Percentiles rank a stretch among this genome's conserved stretches.
Conservation (phyloP, 2,329 filamentous ascomycete species). For the Penicillium sp. region DNA sequence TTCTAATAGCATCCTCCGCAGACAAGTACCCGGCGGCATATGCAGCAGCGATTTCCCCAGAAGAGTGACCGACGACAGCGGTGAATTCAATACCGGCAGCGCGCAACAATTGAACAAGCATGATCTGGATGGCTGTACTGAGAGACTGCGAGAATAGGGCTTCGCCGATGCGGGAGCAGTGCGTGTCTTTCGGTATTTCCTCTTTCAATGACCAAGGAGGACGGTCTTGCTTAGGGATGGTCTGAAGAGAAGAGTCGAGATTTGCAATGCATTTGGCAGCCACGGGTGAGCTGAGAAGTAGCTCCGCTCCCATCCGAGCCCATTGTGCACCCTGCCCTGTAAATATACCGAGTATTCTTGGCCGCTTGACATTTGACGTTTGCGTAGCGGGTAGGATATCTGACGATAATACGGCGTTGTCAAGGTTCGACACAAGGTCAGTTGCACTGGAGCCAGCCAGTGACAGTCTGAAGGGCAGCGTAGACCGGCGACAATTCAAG, state of each 20-base stretch:
- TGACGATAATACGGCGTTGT: constrained; percentile 12
- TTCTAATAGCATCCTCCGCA: constrained; percentile 50
- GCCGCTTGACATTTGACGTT: constrained; percentile 14
- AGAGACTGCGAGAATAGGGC: constrained; percentile 35
- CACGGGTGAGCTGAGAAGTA: constrained; percentile 22
- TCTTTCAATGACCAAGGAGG: constrained; percentile 32
- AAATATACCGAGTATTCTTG: constrained; percentile 34
- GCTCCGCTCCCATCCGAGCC: constrained; percentile 37
- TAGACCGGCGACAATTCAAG: constrained; percentile 31
- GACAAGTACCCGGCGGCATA: constrained; percentile 56
- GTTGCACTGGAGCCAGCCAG: constrained; percentile 21
- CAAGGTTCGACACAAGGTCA: constrained; percentile 20
- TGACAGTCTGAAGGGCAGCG: constrained; percentile 25
- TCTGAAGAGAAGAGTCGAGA: constrained; percentile 28
- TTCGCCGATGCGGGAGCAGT: constrained; percentile 27
- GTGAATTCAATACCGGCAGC: constrained; percentile 42
- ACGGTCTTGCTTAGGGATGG: constrained; percentile 29
- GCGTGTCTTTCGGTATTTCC: constrained; percentile 24
- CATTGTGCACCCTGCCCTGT: constrained; percentile 44
- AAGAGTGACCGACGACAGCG: constrained; percentile 57
- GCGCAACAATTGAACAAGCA: constrained; percentile 35
- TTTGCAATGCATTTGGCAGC: constrained; percentile 22
- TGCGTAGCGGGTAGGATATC: constrained; percentile 15
- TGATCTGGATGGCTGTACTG: constrained; percentile 38
- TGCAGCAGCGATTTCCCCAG: constrained; percentile 59